Conservation (phyloP, 108 stramenopile species). For the Pseudonitzschia pungens region DNA sequence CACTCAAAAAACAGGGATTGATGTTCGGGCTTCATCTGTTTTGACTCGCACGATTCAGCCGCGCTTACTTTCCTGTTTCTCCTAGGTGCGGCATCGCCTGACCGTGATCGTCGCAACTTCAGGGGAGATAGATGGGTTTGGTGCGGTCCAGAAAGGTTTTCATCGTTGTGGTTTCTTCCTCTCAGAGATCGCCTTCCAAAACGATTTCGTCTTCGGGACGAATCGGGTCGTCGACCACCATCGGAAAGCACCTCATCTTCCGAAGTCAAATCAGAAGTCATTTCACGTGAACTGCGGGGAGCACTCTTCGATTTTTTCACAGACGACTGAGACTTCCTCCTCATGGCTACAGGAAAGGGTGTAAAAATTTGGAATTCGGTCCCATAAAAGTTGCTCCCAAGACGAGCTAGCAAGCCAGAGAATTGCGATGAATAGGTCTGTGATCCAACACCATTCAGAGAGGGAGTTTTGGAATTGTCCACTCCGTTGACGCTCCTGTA, state of each 20-base stretch:
- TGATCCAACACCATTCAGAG: constrained; percentile 25
- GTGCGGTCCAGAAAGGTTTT: not conserved
- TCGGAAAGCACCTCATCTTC: constrained; percentile 43
- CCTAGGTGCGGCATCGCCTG: constrained; percentile 15
- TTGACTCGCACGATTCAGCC: constrained; percentile 25
- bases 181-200: constrained; percentile 16
- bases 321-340: not conserved
- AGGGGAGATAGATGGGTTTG: not conserved
- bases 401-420: constrained; percentile 49
- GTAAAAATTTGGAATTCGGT: constrained; percentile 86
- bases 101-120: constrained; percentile 22
- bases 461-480: not conserved
- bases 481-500: constrained; percentile 44
- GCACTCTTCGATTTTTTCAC: not conserved
- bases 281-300: too few species aligned
- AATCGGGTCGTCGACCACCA: constrained; percentile 32
- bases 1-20: constrained; percentile 42
- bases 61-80: constrained; percentile 62
- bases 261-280: not conserved
- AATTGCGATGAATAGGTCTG: not conserved
- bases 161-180: constrained; percentile 7
- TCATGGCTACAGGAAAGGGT: constrained; percentile 5
- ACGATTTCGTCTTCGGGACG: constrained; percentile 14
- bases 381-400: constrained; percentile 84
- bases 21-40: constrained; percentile 14